These are phyloP conservation scores for Cladorrhinum samala DNA, from an alignment of 495 filamentous ascomycete genomes.

Conservation along the genomic window DNA sequence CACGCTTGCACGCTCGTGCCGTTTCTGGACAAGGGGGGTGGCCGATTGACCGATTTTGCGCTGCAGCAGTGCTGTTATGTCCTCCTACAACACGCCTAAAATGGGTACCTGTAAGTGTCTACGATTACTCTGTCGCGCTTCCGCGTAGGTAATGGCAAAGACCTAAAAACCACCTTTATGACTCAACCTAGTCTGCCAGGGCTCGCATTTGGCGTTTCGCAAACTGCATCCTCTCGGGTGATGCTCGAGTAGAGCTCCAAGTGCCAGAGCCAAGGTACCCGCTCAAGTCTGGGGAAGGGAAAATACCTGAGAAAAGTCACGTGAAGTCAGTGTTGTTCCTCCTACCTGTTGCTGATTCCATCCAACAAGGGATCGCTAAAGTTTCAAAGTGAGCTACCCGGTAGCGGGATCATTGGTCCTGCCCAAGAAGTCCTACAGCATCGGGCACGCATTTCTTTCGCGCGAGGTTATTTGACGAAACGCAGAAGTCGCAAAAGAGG, in stretches of 20 bases:
- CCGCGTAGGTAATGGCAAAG: not conserved
- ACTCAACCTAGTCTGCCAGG: no score
- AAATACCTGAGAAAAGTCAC: not conserved
- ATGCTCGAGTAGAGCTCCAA: not conserved
- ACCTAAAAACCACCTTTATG: no score
- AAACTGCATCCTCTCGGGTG: not conserved
- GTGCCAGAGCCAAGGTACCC: not conserved
- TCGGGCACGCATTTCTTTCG: no score
- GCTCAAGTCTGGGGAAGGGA: not conserved
- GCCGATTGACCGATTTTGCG: slow-evolving; percentile 17
- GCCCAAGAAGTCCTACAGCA: no score
- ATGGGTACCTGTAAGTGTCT: not conserved
- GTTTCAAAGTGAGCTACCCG: no score
- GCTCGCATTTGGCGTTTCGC: no score
- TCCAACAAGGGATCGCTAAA: not conserved
- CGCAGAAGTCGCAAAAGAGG: no score
- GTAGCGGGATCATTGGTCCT: no score
- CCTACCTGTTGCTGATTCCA: not conserved
- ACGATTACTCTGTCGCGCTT: not conserved
- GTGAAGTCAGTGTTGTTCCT: not conserved
- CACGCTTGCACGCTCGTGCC: slow-evolving; percentile 20
- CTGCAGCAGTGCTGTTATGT: not conserved
- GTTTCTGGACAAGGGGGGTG: slow-evolving; percentile 26
- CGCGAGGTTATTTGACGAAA: no score
- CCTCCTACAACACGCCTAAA: no score